Percentiles rank a stretch among this genome's conserved stretches.
Evolutionary conservation across 106 monocot genomes (phyloP).

Genomic region (Vanilla planifolia): DNA sequence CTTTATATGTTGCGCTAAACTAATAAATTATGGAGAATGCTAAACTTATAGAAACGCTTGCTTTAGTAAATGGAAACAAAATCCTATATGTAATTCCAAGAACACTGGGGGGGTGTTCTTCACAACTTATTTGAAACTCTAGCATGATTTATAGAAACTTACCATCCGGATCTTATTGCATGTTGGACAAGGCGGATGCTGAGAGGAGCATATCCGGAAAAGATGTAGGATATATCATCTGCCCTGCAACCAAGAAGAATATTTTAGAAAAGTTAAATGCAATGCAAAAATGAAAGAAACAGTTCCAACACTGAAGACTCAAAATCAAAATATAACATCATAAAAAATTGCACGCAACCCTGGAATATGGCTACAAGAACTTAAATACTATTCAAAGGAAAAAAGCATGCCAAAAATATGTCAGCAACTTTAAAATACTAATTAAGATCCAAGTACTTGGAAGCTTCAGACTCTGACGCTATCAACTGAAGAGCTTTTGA

Average conservation of each 20-base stretch:
- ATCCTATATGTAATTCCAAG: too few species aligned
- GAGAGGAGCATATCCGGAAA: slow-evolving; percentile 98
- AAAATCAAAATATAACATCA: background rate
- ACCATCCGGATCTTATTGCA: slow-evolving; percentile 98
- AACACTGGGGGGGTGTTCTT: too few species aligned
- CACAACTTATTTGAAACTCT: too few species aligned
- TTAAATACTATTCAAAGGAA: background rate
- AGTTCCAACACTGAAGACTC: background rate
- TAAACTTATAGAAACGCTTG: too few species aligned
- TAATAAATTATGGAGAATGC: too few species aligned
- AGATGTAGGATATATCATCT: slow-evolving; percentile 90
- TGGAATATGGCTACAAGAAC: background rate
- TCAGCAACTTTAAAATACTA: background rate
- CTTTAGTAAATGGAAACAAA: too few species aligned
- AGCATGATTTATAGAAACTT: slow-evolving; percentile 13
- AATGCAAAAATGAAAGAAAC: slow-evolving; percentile 3
- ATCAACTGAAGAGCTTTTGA: slow-evolving; percentile 76
- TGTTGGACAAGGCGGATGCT: slow-evolving; percentile 98
- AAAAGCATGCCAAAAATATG: background rate
- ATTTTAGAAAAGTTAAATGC: background rate
- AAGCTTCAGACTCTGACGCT: slow-evolving; percentile 64
- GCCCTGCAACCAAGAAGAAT: slow-evolving; percentile 51
- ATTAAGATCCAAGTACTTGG: slow-evolving; percentile 43
- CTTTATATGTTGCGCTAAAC: too few species aligned
- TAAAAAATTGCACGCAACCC: background rate